phyloP scores from a whole-genome alignment of 1,284 basidiomycete genomes.

The Bondarzewia mesenterica region DNA sequence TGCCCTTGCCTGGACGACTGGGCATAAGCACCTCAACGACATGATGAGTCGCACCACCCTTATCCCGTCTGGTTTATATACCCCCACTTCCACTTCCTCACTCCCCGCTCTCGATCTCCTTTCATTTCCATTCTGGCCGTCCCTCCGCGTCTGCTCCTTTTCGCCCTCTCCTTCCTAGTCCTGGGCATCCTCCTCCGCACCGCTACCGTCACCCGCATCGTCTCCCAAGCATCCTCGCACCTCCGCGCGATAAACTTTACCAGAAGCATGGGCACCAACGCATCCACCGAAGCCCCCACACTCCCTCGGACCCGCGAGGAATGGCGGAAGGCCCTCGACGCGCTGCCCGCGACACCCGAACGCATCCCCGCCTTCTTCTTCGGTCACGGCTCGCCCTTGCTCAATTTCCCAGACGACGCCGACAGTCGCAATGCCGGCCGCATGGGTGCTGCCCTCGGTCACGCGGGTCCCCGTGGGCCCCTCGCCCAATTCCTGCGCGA shows the following conservation, averaged over 20 bases:
- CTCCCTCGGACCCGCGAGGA: slow-evolving; percentile 29
- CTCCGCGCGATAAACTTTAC: neutral
- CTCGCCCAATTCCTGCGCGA: slow-evolving; percentile 56
- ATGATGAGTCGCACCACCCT: too few species aligned
- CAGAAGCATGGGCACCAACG: neutral
- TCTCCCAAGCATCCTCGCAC: neutral
- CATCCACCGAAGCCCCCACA: neutral
- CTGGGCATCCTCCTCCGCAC: neutral
- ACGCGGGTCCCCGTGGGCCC: slow-evolving; percentile 43
- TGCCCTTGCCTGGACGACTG: too few species aligned
- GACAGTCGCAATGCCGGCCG: slow-evolving; percentile 8
- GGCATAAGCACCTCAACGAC: too few species aligned
- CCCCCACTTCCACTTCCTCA: neutral
- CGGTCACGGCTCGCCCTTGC: slow-evolving; percentile 57
- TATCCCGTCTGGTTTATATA: neutral
- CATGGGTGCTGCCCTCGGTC: slow-evolving; percentile 21
- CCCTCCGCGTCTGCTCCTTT: neutral
- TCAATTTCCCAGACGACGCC: slow-evolving; percentile 30
- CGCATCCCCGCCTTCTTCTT: slow-evolving; percentile 73
- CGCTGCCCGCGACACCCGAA: slow-evolving; percentile 49
- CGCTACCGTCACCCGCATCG: neutral
- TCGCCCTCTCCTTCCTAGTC: neutral
- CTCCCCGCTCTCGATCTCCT: neutral
- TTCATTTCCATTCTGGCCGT: neutral
- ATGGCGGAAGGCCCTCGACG: slow-evolving; percentile 53